Percentiles rank a stretch among this genome's conserved stretches.
These are phyloP conservation scores for Micromonas pusilla DNA, from an alignment of 139 green algal species.

Conservation along the genomic window DNA sequence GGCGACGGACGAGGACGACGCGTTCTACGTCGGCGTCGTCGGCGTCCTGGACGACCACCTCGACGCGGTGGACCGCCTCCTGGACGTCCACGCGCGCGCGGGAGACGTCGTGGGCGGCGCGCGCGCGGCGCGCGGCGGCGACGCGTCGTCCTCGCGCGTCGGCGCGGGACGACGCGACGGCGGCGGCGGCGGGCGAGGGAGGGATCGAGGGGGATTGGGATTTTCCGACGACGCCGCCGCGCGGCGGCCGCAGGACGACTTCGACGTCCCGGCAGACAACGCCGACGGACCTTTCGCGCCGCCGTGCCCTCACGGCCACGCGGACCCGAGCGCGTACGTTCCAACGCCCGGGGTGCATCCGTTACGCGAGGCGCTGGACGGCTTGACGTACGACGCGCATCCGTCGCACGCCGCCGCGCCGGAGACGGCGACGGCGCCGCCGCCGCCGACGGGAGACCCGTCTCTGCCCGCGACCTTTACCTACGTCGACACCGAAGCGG, in stretches of 20 bases:
- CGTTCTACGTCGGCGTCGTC: neutral
- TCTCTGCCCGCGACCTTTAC: conserved; percentile 44
- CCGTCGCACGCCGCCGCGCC: conserved; percentile 38
- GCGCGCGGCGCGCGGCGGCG: neutral
- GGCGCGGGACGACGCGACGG: neutral
- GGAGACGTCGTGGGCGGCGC: too few species aligned
- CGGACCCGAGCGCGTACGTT: neutral
- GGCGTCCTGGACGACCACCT: neutral
- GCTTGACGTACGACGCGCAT: conserved; percentile 41
- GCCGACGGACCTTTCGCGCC: neutral
- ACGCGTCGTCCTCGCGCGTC: neutral
- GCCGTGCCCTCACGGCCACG: neutral
- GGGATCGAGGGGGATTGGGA: neutral
- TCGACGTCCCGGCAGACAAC: neutral
- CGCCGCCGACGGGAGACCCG: conserved; percentile 29
- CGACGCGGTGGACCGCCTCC: neutral
- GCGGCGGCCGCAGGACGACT: neutral
- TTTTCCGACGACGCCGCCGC: neutral
- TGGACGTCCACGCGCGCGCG: neutral
- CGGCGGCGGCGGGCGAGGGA: neutral
- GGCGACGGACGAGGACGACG: neutral
- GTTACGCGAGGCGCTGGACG: conserved; percentile 43
- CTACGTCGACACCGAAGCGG: conserved; percentile 49
- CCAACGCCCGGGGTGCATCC: conserved; percentile 46
- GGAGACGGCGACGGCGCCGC: conserved; percentile 35